Evolutionary conservation across 139 green algal species (phyloP), one percentile per base, ranked within the genome.

Genomic region (Diplosphaera chodatii): DNA sequence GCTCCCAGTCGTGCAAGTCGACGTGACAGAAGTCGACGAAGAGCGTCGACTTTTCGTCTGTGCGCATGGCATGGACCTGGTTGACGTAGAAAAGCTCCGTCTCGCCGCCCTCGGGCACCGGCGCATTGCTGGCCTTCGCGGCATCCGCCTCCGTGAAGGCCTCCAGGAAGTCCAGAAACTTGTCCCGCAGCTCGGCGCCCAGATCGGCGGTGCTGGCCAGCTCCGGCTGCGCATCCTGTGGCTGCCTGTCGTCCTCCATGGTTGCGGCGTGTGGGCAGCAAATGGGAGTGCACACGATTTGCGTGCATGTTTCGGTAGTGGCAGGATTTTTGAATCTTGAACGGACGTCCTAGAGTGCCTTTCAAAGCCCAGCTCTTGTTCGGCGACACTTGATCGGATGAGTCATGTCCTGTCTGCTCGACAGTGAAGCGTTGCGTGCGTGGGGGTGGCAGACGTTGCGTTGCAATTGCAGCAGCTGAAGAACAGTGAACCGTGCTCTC

Each of bases 1-100:
- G 71, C 28, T 83, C 78, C 63, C 77, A 55, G 77, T 94, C 82
- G 63, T 83, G 90, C 1, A 88, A 77, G 15, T 76, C 41, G 1
- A 98, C 69, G 69, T 97, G 86, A 64, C 76, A 69, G 55, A 88
- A 95, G 69, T 96, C 77, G 0, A 98, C 81, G 62, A 87, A 88
- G 8, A 98, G 67, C 8, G 86, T 93, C 37, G 82, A 88, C 64
- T 80, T 86, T 33, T 87, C 81, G 4, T 66, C 16, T 27, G 81
- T 77, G n/a, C 69, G 71, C 81, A 92, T 89, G 16, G 64, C 68
- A 16, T 77, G 72, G 18, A 88, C 63, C 73, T 84, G 80, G 16
- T 77, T 73, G 0, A 86, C 69, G 40, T 86, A 86, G 27, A 75
- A 68, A 23, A 55, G 31, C 37, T 69, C 21, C 27, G 1, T 55